Conservation (phyloP, 148 eudicot species). For the Fagopyrum esculentum region DNA sequence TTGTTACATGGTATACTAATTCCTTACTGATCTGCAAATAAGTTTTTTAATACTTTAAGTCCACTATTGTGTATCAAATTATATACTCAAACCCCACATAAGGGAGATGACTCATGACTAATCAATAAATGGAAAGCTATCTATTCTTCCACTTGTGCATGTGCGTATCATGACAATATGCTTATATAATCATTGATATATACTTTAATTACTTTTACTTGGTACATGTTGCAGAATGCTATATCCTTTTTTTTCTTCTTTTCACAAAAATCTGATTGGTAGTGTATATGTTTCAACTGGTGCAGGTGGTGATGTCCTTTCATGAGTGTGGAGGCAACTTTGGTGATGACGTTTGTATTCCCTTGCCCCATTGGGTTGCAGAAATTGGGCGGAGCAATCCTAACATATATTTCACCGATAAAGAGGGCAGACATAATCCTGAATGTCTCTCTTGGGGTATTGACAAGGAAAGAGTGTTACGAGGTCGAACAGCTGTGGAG, state of each 20-base stretch:
- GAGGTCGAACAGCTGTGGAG: conserved; percentile 93
- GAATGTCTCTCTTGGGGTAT: conserved; percentile 98
- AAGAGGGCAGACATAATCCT: conserved; percentile 77
- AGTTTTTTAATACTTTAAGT: neutral
- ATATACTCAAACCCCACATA: neutral
- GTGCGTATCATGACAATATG: neutral
- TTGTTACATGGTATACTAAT: neutral
- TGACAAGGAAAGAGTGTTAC: conserved; percentile 81
- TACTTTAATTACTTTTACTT: neutral
- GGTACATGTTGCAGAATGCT: neutral
- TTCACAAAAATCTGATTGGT: neutral
- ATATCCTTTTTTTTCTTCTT: neutral
- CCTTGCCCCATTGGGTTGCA: conserved; percentile 87
- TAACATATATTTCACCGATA: conserved; percentile 85
- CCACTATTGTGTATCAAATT: neutral
- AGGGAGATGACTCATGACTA: neutral
- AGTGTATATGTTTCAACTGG: neutral
- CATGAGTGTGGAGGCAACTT: conserved; percentile 98
- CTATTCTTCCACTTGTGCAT: neutral
- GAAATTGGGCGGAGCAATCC: conserved; percentile 86
- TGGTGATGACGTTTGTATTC: conserved; percentile 86
- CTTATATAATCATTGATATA: neutral
- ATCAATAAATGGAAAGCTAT: too few relatives aligned
- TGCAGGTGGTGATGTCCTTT: conserved; percentile 83
- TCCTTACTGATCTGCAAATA: neutral